phyloP scores from a whole-genome alignment of 2,329 filamentous ascomycete species.

The Trichoderma afroharzianum region DNA sequence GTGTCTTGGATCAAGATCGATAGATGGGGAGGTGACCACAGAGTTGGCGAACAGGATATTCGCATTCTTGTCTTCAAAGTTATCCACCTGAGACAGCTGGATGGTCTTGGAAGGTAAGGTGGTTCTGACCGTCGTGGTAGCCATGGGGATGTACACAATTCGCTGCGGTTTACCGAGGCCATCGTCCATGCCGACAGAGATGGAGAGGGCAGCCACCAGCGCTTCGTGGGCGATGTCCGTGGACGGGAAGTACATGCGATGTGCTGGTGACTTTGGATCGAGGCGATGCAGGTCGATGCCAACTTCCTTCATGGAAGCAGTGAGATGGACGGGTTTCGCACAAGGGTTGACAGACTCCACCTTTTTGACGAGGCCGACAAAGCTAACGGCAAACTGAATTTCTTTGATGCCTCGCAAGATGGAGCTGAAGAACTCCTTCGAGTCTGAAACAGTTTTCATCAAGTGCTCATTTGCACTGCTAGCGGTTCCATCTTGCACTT shows the following conservation, averaged over 20 bases:
- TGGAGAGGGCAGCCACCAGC: conserved; percentile 83
- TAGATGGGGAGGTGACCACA: conserved; percentile 90
- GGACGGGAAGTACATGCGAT: conserved; percentile 96
- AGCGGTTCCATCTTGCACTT: conserved; percentile 60
- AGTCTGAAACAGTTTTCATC: conserved; percentile 82
- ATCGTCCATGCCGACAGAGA: conserved; percentile 88
- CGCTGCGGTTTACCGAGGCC: conserved; percentile 82
- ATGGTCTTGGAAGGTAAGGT: conserved; percentile 94
- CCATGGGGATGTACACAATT: conserved; percentile 92
- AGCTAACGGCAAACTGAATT: conserved; percentile 91
- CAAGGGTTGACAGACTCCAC: conserved; percentile 64
- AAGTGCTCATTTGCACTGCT: conserved; percentile 65
- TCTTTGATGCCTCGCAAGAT: conserved; percentile 91
- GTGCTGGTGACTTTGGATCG: conserved; percentile 87
- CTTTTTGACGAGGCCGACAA: conserved; percentile 80
- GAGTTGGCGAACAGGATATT: conserved; percentile 97
- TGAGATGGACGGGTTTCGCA: conserved; percentile 72
- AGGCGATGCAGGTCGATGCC: conserved; percentile 89
- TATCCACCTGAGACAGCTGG: conserved; percentile 68
- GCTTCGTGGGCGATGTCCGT: conserved; percentile 94
- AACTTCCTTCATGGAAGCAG: conserved; percentile 92
- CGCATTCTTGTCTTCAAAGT: conserved; percentile 78
- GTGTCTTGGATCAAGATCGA: conserved; percentile 90
- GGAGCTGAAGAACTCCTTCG: conserved; percentile 86
- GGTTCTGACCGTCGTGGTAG: conserved; percentile 89